phyloP scores from a whole-genome alignment of 169 alveolate species.

The Cystoisospora suis region DNA sequence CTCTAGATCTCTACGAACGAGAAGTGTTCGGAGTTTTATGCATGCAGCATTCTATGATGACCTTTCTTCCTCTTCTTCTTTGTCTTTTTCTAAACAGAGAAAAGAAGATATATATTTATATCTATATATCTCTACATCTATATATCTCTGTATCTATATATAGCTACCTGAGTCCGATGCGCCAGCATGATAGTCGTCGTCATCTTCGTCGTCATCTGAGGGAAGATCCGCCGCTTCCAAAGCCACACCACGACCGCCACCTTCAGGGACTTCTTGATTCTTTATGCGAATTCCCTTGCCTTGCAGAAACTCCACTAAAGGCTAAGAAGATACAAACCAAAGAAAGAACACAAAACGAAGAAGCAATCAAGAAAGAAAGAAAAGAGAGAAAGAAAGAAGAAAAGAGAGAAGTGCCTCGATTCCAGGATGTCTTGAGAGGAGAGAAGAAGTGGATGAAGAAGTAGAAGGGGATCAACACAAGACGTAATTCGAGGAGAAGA shows the following conservation, averaged over 20 bases:
- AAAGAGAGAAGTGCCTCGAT: not conserved
- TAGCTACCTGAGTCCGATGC: conserved; percentile 51
- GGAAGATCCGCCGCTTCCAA: conserved; percentile 60
- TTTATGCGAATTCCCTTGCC: conserved; percentile 61
- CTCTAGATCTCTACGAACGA: not conserved
- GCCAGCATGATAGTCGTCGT: conserved; percentile 55
- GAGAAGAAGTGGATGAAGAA: not conserved
- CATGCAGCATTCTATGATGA: not conserved
- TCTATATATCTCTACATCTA: not conserved
- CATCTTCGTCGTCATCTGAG: conserved; percentile 62
- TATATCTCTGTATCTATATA: not conserved
- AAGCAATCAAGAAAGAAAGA: not conserved
- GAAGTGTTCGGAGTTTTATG: not conserved
- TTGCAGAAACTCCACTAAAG: conserved; percentile 51
- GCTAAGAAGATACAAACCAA: conserved; percentile 19
- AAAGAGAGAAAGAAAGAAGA: not conserved
- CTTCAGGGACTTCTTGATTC: conserved; percentile 40
- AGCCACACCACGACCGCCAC: conserved; percentile 36
- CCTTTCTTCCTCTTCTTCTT: not conserved
- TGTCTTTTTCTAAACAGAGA: not conserved
- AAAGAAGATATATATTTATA: not conserved
- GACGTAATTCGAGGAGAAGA: no score
- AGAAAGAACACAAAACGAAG: not conserved
- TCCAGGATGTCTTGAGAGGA: no score
- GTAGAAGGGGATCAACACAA: not conserved